Percentiles rank a stretch among this genome's conserved stretches.
Conservation (phyloP, 2,329 filamentous ascomycete genomes). For the Colletotrichum liaoningense region DNA sequence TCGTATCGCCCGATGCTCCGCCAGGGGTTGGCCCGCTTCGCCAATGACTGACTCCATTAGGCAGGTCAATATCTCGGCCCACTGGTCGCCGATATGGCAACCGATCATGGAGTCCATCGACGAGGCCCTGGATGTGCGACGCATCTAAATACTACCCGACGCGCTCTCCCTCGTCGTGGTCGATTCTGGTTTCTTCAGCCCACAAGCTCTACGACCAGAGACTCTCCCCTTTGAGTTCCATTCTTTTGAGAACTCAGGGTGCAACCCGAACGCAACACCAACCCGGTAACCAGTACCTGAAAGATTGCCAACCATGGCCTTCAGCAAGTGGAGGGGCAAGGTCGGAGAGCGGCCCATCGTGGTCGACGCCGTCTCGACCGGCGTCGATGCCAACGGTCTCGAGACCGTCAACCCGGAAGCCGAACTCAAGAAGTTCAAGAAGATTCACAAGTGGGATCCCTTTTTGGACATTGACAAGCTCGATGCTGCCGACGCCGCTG, state of each 20-base stretch:
- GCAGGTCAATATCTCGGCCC: constrained; percentile 33
- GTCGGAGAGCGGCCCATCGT: constrained; percentile 53
- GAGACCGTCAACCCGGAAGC: constrained; percentile 53
- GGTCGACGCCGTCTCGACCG: constrained; percentile 52
- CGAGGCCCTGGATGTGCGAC: background rate
- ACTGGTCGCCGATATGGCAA: constrained; percentile 22
- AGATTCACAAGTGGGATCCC: constrained; percentile 67
- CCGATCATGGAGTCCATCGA: background rate
- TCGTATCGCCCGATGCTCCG: constrained; percentile 23
- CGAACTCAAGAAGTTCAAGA: constrained; percentile 55
- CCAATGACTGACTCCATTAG: constrained; percentile 22
- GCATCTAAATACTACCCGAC: constrained; percentile 30
- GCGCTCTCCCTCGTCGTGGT: background rate
- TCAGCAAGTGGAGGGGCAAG: constrained; percentile 57
- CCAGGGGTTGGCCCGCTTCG: constrained; percentile 29
- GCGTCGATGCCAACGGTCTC: constrained; percentile 51
- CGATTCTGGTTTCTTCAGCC: background rate
- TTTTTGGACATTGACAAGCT: constrained; percentile 65
- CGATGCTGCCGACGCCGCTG: constrained; percentile 61
- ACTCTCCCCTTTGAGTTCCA: constrained; percentile 24
- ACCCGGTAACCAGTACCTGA: background rate
- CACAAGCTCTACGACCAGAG: constrained; percentile 13
- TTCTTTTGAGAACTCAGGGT: constrained; percentile 17
- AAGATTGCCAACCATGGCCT: constrained; percentile 37
- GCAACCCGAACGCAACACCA: background rate